A percentile compares a stretch with the other conserved stretches of the same genome.
Conservation (phyloP, 2,329 filamentous ascomycete genomes). For the Cadophora sp. region DNA sequence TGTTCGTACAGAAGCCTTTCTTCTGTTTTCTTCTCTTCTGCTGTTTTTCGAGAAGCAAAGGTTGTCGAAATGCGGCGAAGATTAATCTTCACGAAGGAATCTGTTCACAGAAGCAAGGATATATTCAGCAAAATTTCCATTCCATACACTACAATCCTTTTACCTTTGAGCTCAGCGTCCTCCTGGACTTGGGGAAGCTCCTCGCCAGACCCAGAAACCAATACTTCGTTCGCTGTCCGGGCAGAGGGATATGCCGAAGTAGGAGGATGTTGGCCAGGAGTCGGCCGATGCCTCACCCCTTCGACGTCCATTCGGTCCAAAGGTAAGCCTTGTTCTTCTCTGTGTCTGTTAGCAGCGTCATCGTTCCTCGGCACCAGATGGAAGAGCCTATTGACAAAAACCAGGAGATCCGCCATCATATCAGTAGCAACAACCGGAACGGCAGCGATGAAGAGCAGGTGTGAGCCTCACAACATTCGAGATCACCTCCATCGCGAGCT, state of each 20-base stretch:
- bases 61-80: slow-evolving; percentile 2
- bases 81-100: slow-evolving; percentile 1
- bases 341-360: slow-evolving; percentile 8
- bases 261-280: neutral
- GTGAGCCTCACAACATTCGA: neutral
- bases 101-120: neutral
- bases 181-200: neutral
- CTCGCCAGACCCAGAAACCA: neutral
- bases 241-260: neutral
- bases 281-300: neutral
- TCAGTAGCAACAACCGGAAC: neutral
- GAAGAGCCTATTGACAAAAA: neutral
- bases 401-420: neutral
- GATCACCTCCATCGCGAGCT: slow-evolving; percentile 9
- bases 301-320: slow-evolving; percentile 5
- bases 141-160: neutral
- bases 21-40: neutral
- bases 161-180: neutral
- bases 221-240: neutral
- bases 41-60: neutral
- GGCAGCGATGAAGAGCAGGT: neutral
- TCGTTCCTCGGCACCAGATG: neutral
- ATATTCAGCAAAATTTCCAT: neutral
- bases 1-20: neutral
- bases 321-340: slow-evolving; percentile 14